Evolutionary conservation across 305 asterid species (phyloP), one percentile per base, ranked within the genome.

Genomic region (Fraxinus dipetala): DNA sequence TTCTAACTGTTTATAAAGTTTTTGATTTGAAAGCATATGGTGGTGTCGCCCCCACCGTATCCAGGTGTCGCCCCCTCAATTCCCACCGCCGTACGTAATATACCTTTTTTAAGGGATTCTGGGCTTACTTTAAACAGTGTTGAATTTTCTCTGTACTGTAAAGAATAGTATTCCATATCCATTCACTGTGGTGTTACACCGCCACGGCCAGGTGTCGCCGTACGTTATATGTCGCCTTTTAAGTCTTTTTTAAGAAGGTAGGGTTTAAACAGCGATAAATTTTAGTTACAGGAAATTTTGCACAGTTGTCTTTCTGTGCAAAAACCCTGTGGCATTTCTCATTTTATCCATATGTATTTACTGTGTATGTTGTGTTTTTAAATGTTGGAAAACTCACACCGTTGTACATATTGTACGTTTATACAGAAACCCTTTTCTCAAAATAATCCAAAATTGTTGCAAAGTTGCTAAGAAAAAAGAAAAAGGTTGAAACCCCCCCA

Each of bases 351-450:
- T 75, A 80, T 84, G 86, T 81, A 78, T 80, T 73, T 83, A 81
- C 77, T 83, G 85, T 83, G 86, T 85, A 73, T 78, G 84, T 54
- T 79, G 82, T 76, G 81, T 48, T 38, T 48, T 31, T 84, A 78
- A 83, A 80, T 83, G 85, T 81, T 77, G 87, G 88, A 83, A 85
- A 83, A 61, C 86, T 76, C 85, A 84, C 74, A 78, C 82, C 83
- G 76, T 83, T 59, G 73, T 79, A 56, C 61, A 72, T 6, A 78
- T 81, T 77, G 82, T 78, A 31, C 11, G 30, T 67, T 4, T 67
- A 28, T 78, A 63, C 61, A 31, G 82, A 13, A 4, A 48, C 85
- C 79, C 28, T 81, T 54, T 28, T 85, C 79, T 31, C 43, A 81
- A 83, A 76, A 77, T 75, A 80, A 81, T 75, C 80, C 78, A 10